A percentile compares a stretch with the other conserved stretches of the same genome.
phyloP scores from a whole-genome alignment of 176 grass and related monocot genomes.

The Typha latifolia region DNA sequence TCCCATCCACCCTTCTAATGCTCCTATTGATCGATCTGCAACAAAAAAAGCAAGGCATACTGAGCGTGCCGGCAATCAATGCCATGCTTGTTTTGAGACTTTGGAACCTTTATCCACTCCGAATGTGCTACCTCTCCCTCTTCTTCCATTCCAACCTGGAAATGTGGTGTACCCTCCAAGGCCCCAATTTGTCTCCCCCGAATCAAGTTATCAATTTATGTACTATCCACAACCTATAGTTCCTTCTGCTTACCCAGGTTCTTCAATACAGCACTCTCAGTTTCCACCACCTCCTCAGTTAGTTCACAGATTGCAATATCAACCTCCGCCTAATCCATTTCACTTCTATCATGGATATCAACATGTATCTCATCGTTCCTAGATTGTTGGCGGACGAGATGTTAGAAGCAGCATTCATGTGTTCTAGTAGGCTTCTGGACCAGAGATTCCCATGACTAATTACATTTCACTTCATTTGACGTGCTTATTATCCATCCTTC shows the following conservation, averaged over 20 bases:
- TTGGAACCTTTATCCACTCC: neutral
- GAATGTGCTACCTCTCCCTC: neutral
- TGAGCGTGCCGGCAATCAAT: neutral
- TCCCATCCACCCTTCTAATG: neutral
- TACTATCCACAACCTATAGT: conserved; percentile 12
- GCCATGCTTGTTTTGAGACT: neutral
- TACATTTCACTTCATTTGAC: too few relatives aligned
- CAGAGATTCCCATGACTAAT: too few relatives aligned
- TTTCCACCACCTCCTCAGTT: conserved; percentile 1
- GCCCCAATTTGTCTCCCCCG: neutral
- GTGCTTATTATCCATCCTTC: too few relatives aligned
- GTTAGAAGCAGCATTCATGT: too few relatives aligned
- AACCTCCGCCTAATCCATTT: neutral
- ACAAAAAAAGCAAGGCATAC: conserved; percentile 17
- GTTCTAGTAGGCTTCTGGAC: too few relatives aligned
- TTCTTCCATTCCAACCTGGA: neutral
- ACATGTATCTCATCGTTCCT: neutral
- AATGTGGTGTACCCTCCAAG: neutral
- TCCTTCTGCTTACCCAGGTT: conserved; percentile 31
- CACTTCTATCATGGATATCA: conserved; percentile 1
- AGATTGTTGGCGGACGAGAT: too few relatives aligned
- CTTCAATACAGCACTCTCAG: neutral
- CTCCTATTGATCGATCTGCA: neutral
- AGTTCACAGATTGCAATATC: conserved; percentile 21
- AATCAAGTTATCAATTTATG: neutral